Percentiles rank a stretch among this genome's conserved stretches.
phyloP scores from a whole-genome alignment of 192 early-diverging fungal genomes.

The Coemansia sp. region DNA sequence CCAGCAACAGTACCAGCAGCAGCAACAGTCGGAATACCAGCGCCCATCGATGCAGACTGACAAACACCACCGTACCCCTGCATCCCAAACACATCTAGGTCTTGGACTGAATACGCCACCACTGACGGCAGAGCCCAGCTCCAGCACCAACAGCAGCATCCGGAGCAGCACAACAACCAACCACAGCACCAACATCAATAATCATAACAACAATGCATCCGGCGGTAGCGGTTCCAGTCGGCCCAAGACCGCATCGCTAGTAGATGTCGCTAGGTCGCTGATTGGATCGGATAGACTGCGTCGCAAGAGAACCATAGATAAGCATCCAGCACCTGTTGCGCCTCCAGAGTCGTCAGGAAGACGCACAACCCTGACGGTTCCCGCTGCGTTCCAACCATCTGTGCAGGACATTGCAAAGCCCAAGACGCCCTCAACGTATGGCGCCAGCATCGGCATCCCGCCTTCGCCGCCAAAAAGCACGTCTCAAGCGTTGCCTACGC shows the following conservation, averaged over 20 bases:
- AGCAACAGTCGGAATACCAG: constrained; percentile 1
- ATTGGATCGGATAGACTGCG: not conserved
- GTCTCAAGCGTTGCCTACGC: not conserved
- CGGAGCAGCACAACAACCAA: constrained; percentile 2
- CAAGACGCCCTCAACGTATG: constrained; percentile 11
- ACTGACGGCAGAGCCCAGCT: constrained; percentile 4
- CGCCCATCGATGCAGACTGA: not conserved
- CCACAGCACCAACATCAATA: constrained; percentile 1
- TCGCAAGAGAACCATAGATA: constrained; percentile 5
- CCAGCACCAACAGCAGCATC: not conserved
- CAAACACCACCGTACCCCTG: not conserved
- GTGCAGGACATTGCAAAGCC: constrained; percentile 2
- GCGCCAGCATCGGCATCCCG: constrained; percentile 25
- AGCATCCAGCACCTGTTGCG: not conserved
- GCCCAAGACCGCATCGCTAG: constrained; percentile 4
- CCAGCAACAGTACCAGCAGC: not conserved
- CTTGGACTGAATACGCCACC: constrained; percentile 6
- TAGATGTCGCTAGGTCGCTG: constrained; percentile 3
- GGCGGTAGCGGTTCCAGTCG: not conserved
- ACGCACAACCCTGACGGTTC: constrained; percentile 6
- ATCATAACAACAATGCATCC: not conserved
- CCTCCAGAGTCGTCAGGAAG: not conserved
- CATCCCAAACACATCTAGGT: not conserved
- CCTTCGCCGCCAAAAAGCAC: constrained; percentile 17
- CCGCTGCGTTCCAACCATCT: constrained; percentile 1